Percentiles rank a stretch among this genome's conserved stretches.
These are phyloP conservation scores for Rhynchospora tenuis DNA, from an alignment of 176 grass and related monocot species.

Conservation along the genomic window DNA sequence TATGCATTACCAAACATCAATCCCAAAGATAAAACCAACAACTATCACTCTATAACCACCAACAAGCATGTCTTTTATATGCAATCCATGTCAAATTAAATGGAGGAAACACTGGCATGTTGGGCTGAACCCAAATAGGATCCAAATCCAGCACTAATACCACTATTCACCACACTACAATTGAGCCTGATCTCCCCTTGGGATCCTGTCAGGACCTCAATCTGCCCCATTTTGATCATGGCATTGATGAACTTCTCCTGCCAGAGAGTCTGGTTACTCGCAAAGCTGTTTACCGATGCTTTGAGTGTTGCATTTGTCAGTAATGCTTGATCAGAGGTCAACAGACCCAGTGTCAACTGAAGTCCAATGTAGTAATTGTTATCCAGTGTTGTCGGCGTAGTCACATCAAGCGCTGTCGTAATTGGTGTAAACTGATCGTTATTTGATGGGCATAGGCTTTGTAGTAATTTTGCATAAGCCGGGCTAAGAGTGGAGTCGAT, in stretches of 20 bases:
- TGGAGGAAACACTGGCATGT: not conserved
- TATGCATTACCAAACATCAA: not conserved
- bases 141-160: conserved; percentile 8
- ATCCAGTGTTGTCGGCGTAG: conserved; percentile 51
- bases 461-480: conserved; percentile 50
- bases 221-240: conserved; percentile 71
- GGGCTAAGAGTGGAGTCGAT: conserved; percentile 43
- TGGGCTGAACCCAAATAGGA: not conserved
- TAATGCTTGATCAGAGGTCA: conserved; percentile 54
- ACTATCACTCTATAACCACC: not conserved
- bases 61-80: conserved; percentile 1
- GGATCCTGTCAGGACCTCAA: conserved; percentile 56
- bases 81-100: not conserved
- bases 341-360: conserved; percentile 42
- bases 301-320: conserved; percentile 49
- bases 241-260: conserved; percentile 49
- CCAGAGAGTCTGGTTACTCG: conserved; percentile 44
- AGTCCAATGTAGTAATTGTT: conserved; percentile 71
- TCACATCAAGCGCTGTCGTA: conserved; percentile 46
- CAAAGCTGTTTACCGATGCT: conserved; percentile 42
- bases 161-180: conserved; percentile 60
- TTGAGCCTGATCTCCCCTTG: conserved; percentile 64
- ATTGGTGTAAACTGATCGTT: not conserved
- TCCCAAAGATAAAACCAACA: conserved; percentile 1
- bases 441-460: conserved; percentile 41